Percentiles rank a stretch among this genome's conserved stretches.
phyloP scores from a whole-genome alignment of 2,329 filamentous ascomycete genomes.

The Cordyceps fumosorosea region DNA sequence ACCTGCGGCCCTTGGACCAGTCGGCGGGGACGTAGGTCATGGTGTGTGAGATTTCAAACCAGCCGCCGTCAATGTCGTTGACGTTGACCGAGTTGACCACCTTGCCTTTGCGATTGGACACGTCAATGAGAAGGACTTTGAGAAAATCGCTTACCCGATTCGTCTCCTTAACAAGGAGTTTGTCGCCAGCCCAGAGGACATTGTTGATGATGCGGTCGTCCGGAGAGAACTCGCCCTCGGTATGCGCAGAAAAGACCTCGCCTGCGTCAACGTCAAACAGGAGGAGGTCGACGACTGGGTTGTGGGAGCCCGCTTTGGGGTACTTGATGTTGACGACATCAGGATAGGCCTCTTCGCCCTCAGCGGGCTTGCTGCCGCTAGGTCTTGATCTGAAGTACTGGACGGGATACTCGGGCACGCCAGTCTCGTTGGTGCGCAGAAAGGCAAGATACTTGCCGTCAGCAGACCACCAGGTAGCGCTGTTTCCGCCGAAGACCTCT shows the following conservation, averaged over 20 bases:
- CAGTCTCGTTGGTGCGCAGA: slow-evolving; percentile 86
- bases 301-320: slow-evolving; percentile 89
- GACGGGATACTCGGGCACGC: slow-evolving; percentile 84
- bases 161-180: slow-evolving; percentile 83
- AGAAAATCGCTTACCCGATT: slow-evolving; percentile 92
- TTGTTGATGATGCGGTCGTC: slow-evolving; percentile 87
- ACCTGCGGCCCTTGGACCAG: slow-evolving; percentile 61
- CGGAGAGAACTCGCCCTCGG: slow-evolving; percentile 70
- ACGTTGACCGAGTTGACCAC: slow-evolving; percentile 76
- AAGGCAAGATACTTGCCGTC: slow-evolving; percentile 89
- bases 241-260: slow-evolving; percentile 73
- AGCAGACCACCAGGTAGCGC: slow-evolving; percentile 90
- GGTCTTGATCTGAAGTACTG: slow-evolving; percentile 89
- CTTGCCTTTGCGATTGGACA: slow-evolving; percentile 63
- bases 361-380: slow-evolving; percentile 59
- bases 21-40: slow-evolving; percentile 85
- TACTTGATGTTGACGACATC: slow-evolving; percentile 93
- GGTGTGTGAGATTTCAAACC: slow-evolving; percentile 89
- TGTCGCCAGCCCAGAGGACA: slow-evolving; percentile 80
- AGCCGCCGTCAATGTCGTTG: slow-evolving; percentile 82
- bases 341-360: slow-evolving; percentile 79
- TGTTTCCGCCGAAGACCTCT: slow-evolving; percentile 60
- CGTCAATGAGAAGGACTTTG: slow-evolving; percentile 80
- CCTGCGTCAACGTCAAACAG: slow-evolving; percentile 79
- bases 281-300: slow-evolving; percentile 78